A percentile compares a stretch with the other conserved stretches of the same genome.
These are phyloP conservation scores for Dispira simplex DNA, from an alignment of 192 early-diverging fungal genomes.

Conservation along the genomic window DNA sequence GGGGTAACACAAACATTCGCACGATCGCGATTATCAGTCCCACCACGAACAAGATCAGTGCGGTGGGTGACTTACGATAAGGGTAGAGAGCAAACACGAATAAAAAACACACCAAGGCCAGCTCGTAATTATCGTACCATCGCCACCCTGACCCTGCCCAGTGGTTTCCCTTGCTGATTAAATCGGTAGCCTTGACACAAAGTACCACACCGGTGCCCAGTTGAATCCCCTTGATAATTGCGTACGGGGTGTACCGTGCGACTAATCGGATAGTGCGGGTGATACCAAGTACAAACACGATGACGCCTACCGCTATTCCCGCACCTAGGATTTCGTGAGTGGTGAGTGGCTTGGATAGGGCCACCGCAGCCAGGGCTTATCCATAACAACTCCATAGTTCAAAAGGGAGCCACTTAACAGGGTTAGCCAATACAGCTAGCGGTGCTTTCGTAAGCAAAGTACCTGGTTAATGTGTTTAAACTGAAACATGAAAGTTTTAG, in stretches of 20 bases:
- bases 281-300: conserved; percentile 46
- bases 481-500: background rate
- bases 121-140: conserved; percentile 59
- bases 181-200: conserved; percentile 46
- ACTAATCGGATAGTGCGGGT: conserved; percentile 55
- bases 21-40: conserved; percentile 55
- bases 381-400: no score
- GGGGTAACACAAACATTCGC: conserved; percentile 20
- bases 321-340: conserved; percentile 53
- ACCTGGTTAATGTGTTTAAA: background rate
- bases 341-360: conserved; percentile 31
- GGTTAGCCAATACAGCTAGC: no score
- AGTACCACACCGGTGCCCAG: conserved; percentile 59
- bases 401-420: no score
- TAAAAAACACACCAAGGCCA: conserved; percentile 49
- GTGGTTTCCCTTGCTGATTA: conserved; percentile 32
- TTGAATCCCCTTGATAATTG: conserved; percentile 63
- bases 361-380: no score
- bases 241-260: conserved; percentile 47
- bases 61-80: conserved; percentile 41
- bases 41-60: conserved; percentile 53
- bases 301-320: conserved; percentile 45
- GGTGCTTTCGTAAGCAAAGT: background rate
- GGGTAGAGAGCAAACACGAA: conserved; percentile 54
- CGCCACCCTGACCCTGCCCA: conserved; percentile 37